Conservation (phyloP, 129 eudicot species). For the Tanacetum coccineum region DNA sequence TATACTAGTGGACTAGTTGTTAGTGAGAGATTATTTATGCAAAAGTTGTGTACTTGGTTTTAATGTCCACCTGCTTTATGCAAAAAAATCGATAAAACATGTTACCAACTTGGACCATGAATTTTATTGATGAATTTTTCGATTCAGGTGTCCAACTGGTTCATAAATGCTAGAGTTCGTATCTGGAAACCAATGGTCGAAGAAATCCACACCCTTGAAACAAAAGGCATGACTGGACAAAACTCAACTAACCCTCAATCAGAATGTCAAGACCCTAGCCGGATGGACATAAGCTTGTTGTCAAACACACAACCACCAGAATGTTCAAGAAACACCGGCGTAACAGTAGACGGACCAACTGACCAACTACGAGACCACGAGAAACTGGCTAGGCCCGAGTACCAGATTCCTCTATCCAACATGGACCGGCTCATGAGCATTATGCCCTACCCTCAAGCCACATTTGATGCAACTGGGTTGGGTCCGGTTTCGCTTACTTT, state of each 20-base stretch:
- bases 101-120: not conserved
- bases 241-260: constrained; percentile 30
- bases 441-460: constrained; percentile 49
- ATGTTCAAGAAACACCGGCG: constrained; percentile 28
- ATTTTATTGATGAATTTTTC: not conserved
- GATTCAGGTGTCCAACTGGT: constrained; percentile 82
- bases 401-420: constrained; percentile 38
- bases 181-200: constrained; percentile 95
- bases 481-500: constrained; percentile 82
- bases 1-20: too few species aligned
- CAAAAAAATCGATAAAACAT: too few species aligned
- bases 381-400: constrained; percentile 49
- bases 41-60: too few species aligned
- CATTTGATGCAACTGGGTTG: constrained; percentile 54
- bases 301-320: constrained; percentile 33
- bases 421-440: constrained; percentile 59
- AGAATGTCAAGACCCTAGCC: constrained; percentile 30
- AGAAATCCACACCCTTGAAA: constrained; percentile 80
- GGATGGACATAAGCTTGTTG: constrained; percentile 19
- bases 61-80: too few species aligned
- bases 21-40: too few species aligned
- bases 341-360: constrained; percentile 17
- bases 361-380: constrained; percentile 41
- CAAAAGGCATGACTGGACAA: constrained; percentile 47
- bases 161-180: constrained; percentile 79